Evolutionary conservation across 2,329 filamentous ascomycete species (phyloP), one percentile per base, ranked within the genome.

Genomic region (Fonsecaea nubica): DNA sequence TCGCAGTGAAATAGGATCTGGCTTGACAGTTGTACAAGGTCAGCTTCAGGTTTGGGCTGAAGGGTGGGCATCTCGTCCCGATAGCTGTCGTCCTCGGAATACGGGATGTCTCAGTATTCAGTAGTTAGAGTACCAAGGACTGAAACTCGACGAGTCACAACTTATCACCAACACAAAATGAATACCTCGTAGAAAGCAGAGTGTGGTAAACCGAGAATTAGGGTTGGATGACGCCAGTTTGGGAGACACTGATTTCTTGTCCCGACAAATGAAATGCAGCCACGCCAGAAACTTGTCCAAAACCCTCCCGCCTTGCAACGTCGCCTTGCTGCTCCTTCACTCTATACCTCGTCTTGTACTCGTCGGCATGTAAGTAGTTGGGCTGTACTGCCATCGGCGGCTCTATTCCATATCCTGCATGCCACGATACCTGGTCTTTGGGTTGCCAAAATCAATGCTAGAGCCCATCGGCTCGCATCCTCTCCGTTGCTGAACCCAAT

Each of bases 341-440:
- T 33, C 36, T 50, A 55, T 60, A 45, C 18, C 61, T 30, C 33
- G 30, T 25, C 13, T 13, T 63, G 54, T 32, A 58, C 45, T 48
- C 32, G 33, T 45, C 50, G 40, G n/a, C 45, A 58, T 66, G 59
- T 48, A 33, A 18, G n/a, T 30, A 18, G 61, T 38, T 55, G 61
- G 59, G 58, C 64, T 58, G 54, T 63, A 48, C 42, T 30, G 35
- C 35, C 54, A 21, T 53, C 48, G 54, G n/a, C 50, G 42, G 33
- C 33, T 53, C 45, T 33, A 53, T 32, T 56, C 40, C 33, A 57
- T 42, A 40, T 38, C 40, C 55, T 53, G 32, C 59, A 52, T 50
- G 52, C 57, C 57, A 59, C 65, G 61, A 54, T 42, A 30, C 40
- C 58, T 60, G 50, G 54, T 58, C n/a, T 33, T 53, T 58, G 58